Percentiles rank a stretch among this genome's conserved stretches.
These are phyloP conservation scores for Heracleum sosnowskyi DNA, from an alignment of 129 eudicot species.

Conservation along the genomic window DNA sequence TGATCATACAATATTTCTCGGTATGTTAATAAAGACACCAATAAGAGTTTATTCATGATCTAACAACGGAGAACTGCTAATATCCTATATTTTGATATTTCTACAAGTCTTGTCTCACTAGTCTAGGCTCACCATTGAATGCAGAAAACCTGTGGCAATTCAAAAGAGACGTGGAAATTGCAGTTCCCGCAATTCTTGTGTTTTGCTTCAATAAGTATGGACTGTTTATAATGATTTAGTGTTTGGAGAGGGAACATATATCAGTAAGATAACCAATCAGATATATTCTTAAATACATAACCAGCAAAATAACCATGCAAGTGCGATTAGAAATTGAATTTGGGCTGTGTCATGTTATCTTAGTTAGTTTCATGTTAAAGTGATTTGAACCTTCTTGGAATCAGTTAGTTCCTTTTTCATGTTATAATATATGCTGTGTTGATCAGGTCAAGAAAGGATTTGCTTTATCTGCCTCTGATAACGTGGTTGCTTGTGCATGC, in stretches of 20 bases:
- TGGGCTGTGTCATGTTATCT: background rate
- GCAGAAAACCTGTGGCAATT: background rate
- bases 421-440: background rate
- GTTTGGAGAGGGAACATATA: background rate
- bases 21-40: background rate
- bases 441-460: constrained; percentile 57
- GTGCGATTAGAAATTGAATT: background rate
- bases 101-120: background rate
- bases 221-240: background rate
- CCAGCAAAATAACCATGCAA: background rate
- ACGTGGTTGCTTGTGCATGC: constrained; percentile 76
- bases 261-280: background rate
- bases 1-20: background rate
- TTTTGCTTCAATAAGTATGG: background rate
- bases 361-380: background rate
- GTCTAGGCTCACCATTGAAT: background rate
- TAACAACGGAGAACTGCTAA: background rate
- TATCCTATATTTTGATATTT: background rate
- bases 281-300: background rate
- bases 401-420: background rate
- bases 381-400: background rate
- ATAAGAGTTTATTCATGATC: background rate
- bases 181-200: background rate
- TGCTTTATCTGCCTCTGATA: constrained; percentile 53
- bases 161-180: background rate